Evolutionary conservation across 805 yeast species (phyloP), one percentile per base, ranked within the genome.

Genomic region (Candida orba): DNA sequence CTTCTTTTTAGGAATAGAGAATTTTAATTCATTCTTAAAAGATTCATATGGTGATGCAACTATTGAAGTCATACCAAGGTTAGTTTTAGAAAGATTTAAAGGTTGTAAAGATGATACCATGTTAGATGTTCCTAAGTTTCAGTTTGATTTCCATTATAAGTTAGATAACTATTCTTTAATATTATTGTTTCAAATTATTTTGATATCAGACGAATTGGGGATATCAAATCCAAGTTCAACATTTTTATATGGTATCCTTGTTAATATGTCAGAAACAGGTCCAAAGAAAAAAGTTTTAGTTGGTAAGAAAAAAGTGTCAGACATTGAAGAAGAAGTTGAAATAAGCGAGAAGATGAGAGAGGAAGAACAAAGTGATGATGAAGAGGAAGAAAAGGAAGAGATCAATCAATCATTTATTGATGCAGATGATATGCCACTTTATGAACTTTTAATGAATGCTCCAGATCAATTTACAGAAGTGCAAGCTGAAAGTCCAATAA

Each of bases 101-200:
- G 13, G 9, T 27, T 6, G 9, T 9, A 13, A 13, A 27, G 29
- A 27, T 27, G 29, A 27, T 10, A 10, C 14, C 4, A 27, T 27
- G 29, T 27, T 36, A 8, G 29, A 44, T 2, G 36, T 12, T 14
- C 34, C 50, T 5, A 43, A 24, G 9, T 23, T 22, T 9, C 43
- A 37, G 20, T 44, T 14, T 44, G 46, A 38, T 12, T 25, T 33
- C 8, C 34, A 20, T n/a, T 33, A 41, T 17, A 36, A 34, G 7
- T 13, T 34, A 29, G 45, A 44, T n/a, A 42, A 41, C 20, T 44
- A 47, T 24, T 25, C 46, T 3, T 24, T 46, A 10, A 12, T 47
- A 10, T 24, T 47, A 36, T 4, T 53, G 14, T 52, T 45, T 37
- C 56, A 52, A 24, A 22, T 39, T 8, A 39, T 53, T 8, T 37